These are phyloP conservation scores for Rutstroemia sp. DNA, from an alignment of 2,329 filamentous ascomycete species.

Conservation along the genomic window DNA sequence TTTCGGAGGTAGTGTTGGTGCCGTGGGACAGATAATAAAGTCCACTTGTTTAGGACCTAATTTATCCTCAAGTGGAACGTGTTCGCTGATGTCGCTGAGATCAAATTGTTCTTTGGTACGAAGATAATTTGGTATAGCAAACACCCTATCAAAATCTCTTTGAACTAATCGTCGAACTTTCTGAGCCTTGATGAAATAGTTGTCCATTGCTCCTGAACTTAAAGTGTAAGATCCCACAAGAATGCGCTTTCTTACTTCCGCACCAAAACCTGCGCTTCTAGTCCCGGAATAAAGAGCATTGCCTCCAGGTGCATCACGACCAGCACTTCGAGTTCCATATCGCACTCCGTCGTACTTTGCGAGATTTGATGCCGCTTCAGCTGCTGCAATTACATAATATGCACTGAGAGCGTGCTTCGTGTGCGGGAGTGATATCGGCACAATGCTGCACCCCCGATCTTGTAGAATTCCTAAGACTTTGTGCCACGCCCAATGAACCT, in stretches of 20 bases:
- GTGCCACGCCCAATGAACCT: slow-evolving; percentile 64
- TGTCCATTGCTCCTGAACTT: slow-evolving; percentile 85
- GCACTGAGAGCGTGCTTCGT: slow-evolving; percentile 82
- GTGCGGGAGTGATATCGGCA: slow-evolving; percentile 71
- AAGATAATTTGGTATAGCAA: slow-evolving; percentile 63
- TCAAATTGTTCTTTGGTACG: slow-evolving; percentile 45
- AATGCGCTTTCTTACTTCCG: slow-evolving; percentile 80
- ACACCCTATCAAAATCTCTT: slow-evolving; percentile 76
- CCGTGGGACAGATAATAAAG: slow-evolving; percentile 80
- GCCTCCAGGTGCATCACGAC: slow-evolving; percentile 48
- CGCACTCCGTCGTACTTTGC: slow-evolving; percentile 97
- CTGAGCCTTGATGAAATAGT: slow-evolving; percentile 95
- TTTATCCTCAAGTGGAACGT: slow-evolving; percentile 44
- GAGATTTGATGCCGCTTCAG: slow-evolving; percentile 91
- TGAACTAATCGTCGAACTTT: slow-evolving; percentile 77
- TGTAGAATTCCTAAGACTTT: slow-evolving; percentile 52
- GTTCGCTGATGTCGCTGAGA: slow-evolving; percentile 52
- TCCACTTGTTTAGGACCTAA: slow-evolving; percentile 62
- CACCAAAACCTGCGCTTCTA: slow-evolving; percentile 67
- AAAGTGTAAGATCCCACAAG: slow-evolving; percentile 84
- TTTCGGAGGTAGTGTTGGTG: slow-evolving; percentile 65
- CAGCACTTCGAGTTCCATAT: slow-evolving; percentile 50
- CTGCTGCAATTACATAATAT: slow-evolving; percentile 92
- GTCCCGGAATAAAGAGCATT: slow-evolving; percentile 65
- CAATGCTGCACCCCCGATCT: slow-evolving; percentile 59